phyloP scores from a whole-genome alignment of 2,329 filamentous ascomycete species.

The Verticillium albo-atrum region DNA sequence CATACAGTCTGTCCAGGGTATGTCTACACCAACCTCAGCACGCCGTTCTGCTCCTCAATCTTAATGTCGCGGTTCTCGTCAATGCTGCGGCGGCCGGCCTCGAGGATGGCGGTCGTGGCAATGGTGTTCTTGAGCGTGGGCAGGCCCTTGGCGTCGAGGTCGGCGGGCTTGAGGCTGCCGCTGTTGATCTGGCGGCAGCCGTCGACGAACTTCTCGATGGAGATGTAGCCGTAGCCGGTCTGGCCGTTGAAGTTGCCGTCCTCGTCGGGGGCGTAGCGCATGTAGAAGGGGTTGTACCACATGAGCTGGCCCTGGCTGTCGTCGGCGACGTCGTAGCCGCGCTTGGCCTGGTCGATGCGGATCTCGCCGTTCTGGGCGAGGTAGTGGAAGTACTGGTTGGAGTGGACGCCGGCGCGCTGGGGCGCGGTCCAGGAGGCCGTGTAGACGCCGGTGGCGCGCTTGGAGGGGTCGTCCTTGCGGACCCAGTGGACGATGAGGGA shows the following conservation, averaged over 20 bases:
- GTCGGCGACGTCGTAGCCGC: constrained; percentile 91
- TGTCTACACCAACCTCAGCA: constrained; percentile 59
- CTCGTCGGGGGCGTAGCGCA: constrained; percentile 91
- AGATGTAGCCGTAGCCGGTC: constrained; percentile 88
- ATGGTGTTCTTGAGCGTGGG: constrained; percentile 87
- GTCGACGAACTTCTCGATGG: constrained; percentile 94
- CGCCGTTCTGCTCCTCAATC: constrained; percentile 62
- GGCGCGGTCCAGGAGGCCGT: constrained; percentile 94
- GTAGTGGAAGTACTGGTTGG: constrained; percentile 96
- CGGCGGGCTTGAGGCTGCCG: constrained; percentile 64
- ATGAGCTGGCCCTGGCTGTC: constrained; percentile 65
- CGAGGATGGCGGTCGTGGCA: constrained; percentile 84
- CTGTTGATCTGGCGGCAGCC: constrained; percentile 76
- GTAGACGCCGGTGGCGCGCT: constrained; percentile 82
- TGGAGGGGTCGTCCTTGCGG: constrained; percentile 62
- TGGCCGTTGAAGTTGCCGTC: constrained; percentile 92
- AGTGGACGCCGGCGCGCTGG: constrained; percentile 89
- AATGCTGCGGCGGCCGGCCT: constrained; percentile 79
- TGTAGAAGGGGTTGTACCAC: constrained; percentile 95
- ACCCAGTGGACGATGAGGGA: constrained; percentile 86
- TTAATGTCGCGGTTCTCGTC: constrained; percentile 76
- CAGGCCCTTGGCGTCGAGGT: constrained; percentile 74
- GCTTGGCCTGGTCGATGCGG: constrained; percentile 86
- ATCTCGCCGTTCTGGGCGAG: constrained; percentile 81
- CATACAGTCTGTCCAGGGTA: neutral